These are phyloP conservation scores for Cenococcum geophilum DNA, from an alignment of 495 filamentous ascomycete species.

Conservation along the genomic window DNA sequence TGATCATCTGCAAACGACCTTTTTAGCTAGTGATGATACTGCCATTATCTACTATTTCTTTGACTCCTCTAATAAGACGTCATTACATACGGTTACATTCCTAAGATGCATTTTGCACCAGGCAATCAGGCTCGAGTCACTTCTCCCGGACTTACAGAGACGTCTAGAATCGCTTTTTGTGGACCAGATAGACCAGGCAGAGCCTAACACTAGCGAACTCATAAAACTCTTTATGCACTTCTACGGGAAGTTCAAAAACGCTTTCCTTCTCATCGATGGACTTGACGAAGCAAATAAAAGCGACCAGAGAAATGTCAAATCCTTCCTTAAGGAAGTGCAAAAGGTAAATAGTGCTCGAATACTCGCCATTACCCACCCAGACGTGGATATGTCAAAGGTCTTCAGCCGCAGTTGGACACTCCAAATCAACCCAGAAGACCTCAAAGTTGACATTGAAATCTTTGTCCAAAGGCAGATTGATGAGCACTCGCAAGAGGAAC, in stretches of 20 bases:
- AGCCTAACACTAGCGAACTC: slow-evolving; percentile 14
- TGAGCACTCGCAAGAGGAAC: slow-evolving; percentile 14
- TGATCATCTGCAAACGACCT: slow-evolving; percentile 12
- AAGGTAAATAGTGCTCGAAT: slow-evolving; percentile 21
- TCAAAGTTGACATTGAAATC: slow-evolving; percentile 13
- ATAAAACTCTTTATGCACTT: slow-evolving; percentile 5
- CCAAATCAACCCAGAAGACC: slow-evolving; percentile 19
- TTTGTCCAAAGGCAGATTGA: slow-evolving; percentile 18
- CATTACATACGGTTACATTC: slow-evolving; percentile 14
- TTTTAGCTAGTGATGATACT: background rate
- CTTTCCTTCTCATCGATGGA: slow-evolving; percentile 31
- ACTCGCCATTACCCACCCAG: slow-evolving; percentile 24
- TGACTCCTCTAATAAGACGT: slow-evolving; percentile 24
- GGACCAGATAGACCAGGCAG: slow-evolving; percentile 10
- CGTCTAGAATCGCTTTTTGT: slow-evolving; percentile 15
- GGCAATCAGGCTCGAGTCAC: slow-evolving; percentile 12
- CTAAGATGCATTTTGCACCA: slow-evolving; percentile 30
- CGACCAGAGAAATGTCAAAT: slow-evolving; percentile 18
- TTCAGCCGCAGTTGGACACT: slow-evolving; percentile 14
- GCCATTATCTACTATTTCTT: slow-evolving; percentile 31
- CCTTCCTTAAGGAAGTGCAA: slow-evolving; percentile 22
- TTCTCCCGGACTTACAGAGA: slow-evolving; percentile 19
- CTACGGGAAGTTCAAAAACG: slow-evolving; percentile 12
- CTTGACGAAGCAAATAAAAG: slow-evolving; percentile 27
- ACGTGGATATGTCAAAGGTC: slow-evolving; percentile 21